A percentile compares a stretch with the other conserved stretches of the same genome.
These are phyloP conservation scores for Termitomyces sp. DNA, from an alignment of 768 basidiomycete species.

Conservation along the genomic window DNA sequence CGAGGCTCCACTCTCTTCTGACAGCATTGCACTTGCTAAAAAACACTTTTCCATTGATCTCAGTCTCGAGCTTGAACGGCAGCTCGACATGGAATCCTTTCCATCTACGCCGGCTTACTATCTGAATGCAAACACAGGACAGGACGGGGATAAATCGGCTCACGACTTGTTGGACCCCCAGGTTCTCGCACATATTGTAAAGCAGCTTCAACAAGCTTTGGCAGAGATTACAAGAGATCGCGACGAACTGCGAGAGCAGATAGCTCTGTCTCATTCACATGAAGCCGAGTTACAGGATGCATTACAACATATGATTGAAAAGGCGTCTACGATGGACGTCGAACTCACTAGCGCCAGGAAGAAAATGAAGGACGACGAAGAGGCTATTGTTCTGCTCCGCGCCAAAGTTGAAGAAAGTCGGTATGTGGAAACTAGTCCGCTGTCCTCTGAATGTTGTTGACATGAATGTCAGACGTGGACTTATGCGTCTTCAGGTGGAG, in stretches of 20 bases:
- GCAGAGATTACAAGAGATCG: slow-evolving; percentile 63
- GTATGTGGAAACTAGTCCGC: slow-evolving; percentile 29
- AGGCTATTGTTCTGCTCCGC: slow-evolving; percentile 68
- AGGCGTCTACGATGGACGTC: slow-evolving; percentile 52
- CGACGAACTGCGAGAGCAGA: slow-evolving; percentile 52
- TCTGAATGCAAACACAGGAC: slow-evolving; percentile 12
- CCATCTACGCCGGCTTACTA: slow-evolving; percentile 38
- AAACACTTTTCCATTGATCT: slow-evolving; percentile 67
- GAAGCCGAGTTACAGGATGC: slow-evolving; percentile 62
- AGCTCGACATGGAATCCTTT: slow-evolving; percentile 60
- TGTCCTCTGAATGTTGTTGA: not conserved
- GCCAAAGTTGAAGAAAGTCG: slow-evolving; percentile 87
- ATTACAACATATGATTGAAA: slow-evolving; percentile 59
- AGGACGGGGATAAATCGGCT: slow-evolving; percentile 7
- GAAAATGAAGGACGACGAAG: slow-evolving; percentile 66
- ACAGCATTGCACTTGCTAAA: slow-evolving; percentile 15
- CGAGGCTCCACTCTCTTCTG: slow-evolving; percentile 29
- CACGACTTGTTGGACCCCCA: slow-evolving; percentile 63
- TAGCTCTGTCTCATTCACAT: slow-evolving; percentile 43
- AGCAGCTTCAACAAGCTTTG: slow-evolving; percentile 63
- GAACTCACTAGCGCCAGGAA: slow-evolving; percentile 44
- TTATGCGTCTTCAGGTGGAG: slow-evolving; percentile 84
- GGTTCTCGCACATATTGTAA: slow-evolving; percentile 71
- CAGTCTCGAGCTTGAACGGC: slow-evolving; percentile 72
- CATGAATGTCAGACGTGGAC: slow-evolving; percentile 51